Base-by-base conservation (phyloP, 345 rosid genomes). In the Microcos paniculata region DNA sequence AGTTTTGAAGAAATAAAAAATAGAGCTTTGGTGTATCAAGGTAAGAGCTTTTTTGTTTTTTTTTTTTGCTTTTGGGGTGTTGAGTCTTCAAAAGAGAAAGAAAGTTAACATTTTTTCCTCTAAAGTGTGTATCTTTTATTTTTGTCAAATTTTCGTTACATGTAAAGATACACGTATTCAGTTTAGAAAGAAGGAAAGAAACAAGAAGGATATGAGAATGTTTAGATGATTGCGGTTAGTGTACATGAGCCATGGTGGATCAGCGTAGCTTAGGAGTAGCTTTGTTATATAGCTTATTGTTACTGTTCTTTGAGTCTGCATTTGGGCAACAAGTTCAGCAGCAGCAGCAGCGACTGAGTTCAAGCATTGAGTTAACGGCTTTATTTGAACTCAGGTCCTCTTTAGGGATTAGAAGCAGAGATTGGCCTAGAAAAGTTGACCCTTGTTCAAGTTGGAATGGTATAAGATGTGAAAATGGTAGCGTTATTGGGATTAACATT, bases 341-440 rank as follows among this genome's bases (percentile, higher is more conserved):
- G 57, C 62, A 58, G 57, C 62, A 58, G 62, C 82, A 62, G 83
- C 80, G 77, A 49, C 78, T 83, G 79, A 85, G 80, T 73, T 91
- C 93, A 48, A 46, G 70, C 30, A 40, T 72, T 48, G 97, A 96
- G 82, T 67, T 87, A 38, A 76, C 65, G 1, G 90, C 97, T 82
- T 75, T 96, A 58, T 89, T 96, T 43, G 79, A 72, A 71, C 97
- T 96, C 77, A 89, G 99, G 88, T 92, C 99, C 46, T 82, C 97
- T 74, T 82, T 94, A 74, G 99, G 99, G 79, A 83, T 96, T 71
- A 88, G 89, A 83, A 82, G 92, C 76, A 88, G 53, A 56, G 99
- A 96, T 53, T 96, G 99, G 99, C 99, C 99, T 14, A 87, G 78
- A 18, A 96, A 94, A 82, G 85, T 84, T 5, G 93, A 92, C 73